phyloP scores from a whole-genome alignment of 495 filamentous ascomycete genomes.

The Talaromyces liani region DNA sequence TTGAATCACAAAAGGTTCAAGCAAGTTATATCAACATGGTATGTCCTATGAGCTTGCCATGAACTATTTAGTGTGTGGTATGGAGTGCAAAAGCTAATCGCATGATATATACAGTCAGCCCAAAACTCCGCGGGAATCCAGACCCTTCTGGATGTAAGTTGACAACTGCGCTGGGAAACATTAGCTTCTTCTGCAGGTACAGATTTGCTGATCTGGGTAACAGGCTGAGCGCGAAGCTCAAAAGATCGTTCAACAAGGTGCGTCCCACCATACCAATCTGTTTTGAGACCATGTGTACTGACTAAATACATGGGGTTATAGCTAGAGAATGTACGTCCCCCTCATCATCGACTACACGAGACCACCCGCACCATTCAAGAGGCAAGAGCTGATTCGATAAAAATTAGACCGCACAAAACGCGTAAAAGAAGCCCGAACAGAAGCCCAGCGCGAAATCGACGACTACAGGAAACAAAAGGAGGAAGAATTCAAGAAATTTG shows the following conservation, averaged over 20 bases:
- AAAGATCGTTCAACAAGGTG: conserved; percentile 97
- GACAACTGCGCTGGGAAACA: not conserved
- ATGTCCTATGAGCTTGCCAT: not conserved
- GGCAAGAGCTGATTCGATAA: not conserved
- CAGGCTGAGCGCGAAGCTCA: conserved; percentile 97
- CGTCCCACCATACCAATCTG: conserved; percentile 6
- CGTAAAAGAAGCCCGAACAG: conserved; percentile 88
- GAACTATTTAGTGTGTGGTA: not conserved
- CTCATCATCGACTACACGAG: not conserved
- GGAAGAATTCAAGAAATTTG: conserved; percentile 89
- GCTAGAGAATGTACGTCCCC: conserved; percentile 61
- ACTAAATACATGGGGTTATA: conserved; percentile 30
- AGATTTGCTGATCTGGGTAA: conserved; percentile 19
- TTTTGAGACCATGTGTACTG: conserved; percentile 15
- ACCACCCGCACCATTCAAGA: not conserved
- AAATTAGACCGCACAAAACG: conserved; percentile 96
- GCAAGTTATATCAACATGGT: not conserved
- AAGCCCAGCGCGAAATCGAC: conserved; percentile 97
- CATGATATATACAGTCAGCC: conserved; percentile 59
- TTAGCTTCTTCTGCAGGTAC: not conserved
- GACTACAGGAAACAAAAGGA: conserved; percentile 88
- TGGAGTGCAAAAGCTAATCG: not conserved
- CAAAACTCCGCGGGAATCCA: conserved; percentile 98
- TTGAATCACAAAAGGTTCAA: not conserved
- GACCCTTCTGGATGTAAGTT: conserved; percentile 92